Percentiles rank a stretch among this genome's conserved stretches.
Evolutionary conservation across 495 filamentous ascomycete genomes (phyloP).

Genomic region (Tuber umbilicatum): DNA sequence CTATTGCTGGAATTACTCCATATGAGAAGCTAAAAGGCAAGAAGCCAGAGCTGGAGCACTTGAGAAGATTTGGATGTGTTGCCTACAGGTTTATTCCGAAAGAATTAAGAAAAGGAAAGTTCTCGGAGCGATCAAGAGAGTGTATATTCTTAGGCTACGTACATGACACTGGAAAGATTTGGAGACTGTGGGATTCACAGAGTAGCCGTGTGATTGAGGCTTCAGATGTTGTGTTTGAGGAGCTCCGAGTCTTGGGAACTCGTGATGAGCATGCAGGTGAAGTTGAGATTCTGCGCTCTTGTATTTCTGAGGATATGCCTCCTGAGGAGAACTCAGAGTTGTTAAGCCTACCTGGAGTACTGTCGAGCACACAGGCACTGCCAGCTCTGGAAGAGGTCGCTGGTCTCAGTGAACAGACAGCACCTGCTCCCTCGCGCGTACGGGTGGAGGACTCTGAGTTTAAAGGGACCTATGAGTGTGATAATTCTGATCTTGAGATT

Average conservation of each 20-base stretch:
- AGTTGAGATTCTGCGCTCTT: not conserved
- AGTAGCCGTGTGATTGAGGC: not conserved
- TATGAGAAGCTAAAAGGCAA: not conserved
- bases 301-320: not conserved
- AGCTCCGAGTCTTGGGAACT: not conserved
- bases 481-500: not conserved
- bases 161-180: constrained; percentile 7
- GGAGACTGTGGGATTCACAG: not conserved
- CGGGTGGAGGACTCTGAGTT: not conserved
- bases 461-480: not conserved
- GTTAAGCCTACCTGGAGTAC: not conserved
- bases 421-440: not conserved
- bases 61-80: constrained; percentile 14
- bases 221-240: not conserved
- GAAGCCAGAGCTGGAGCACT: constrained; percentile 2
- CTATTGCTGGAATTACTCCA: not conserved
- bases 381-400: not conserved
- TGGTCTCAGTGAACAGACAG: not conserved
- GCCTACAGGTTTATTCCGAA: constrained; percentile 4
- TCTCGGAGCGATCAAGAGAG: not conserved
- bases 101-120: constrained; percentile 4
- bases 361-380: not conserved
- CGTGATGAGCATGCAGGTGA: not conserved
- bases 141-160: constrained; percentile 15
- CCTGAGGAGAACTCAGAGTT: not conserved